A percentile compares a stretch with the other conserved stretches of the same genome.
These are phyloP conservation scores for Entophlyctis helioformis DNA, from an alignment of 192 early-diverging fungal genomes.

Conservation along the genomic window DNA sequence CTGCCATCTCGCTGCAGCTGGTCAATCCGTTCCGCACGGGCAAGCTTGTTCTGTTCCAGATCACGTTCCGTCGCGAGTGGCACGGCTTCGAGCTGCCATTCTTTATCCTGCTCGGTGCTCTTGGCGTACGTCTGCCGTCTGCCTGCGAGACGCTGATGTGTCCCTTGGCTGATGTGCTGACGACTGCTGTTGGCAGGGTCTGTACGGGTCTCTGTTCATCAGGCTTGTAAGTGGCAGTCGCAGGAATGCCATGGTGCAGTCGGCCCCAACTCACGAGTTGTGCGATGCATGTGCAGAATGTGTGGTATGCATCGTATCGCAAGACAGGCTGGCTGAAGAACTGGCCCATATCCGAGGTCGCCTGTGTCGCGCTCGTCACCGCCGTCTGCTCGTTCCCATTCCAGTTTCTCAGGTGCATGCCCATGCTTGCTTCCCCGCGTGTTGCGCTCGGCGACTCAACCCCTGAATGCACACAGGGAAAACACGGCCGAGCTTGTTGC, in stretches of 20 bases:
- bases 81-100: conserved; percentile 78
- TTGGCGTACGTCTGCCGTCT: conserved; percentile 47
- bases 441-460: too few relatives aligned
- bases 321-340: conserved; percentile 14
- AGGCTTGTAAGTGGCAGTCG: conserved; percentile 17
- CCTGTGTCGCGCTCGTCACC: conserved; percentile 30
- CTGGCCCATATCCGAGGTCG: conserved; percentile 31
- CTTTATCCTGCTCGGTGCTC: conserved; percentile 56
- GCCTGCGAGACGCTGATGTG: not conserved
- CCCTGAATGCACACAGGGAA: too few relatives aligned
- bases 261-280: too few relatives aligned
- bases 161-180: not conserved
- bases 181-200: conserved; percentile 11
- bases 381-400: too few relatives aligned
- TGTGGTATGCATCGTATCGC: conserved; percentile 14
- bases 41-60: conserved; percentile 88
- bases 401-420: too few relatives aligned
- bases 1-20: conserved; percentile 66
- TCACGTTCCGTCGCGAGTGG: conserved; percentile 85
- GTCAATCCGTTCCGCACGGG: conserved; percentile 87
- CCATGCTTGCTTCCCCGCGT: too few relatives aligned
- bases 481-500: conserved; percentile 32
- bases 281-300: conserved; percentile 23
- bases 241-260: too few relatives aligned
- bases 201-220: conserved; percentile 40